Conservation (phyloP, 2,329 filamentous ascomycete species). For the Knoxdaviesia proteae region DNA sequence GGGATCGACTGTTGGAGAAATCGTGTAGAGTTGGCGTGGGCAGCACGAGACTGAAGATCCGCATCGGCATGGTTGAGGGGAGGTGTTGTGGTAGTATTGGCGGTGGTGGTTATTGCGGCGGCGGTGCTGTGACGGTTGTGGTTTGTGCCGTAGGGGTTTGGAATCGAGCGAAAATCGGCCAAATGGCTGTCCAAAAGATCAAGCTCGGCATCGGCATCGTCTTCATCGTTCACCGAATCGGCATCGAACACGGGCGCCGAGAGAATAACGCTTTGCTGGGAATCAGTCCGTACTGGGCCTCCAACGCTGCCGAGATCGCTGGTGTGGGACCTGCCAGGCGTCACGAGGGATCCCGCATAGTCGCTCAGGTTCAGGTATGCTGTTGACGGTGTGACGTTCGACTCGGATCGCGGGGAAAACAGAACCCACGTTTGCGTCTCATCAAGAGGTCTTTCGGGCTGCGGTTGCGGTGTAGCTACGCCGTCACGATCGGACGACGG, state of each 20-base stretch:
- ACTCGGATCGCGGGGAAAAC: slow-evolving; percentile 57
- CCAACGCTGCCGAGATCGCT: slow-evolving; percentile 64
- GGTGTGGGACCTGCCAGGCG: slow-evolving; percentile 48
- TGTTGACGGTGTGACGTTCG: slow-evolving; percentile 13
- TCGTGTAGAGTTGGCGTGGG: too few relatives aligned
- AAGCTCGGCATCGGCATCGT: slow-evolving; percentile 56
- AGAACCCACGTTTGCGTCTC: slow-evolving; percentile 90
- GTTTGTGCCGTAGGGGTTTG: slow-evolving; percentile 17
- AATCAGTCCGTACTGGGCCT: slow-evolving; percentile 1
- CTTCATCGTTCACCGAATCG: slow-evolving; percentile 9
- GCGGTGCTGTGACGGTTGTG: slow-evolving; percentile 21
- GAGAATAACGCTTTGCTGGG: slow-evolving; percentile 10
- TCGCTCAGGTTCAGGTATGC: slow-evolving; percentile 50
- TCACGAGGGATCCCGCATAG: slow-evolving; percentile 40
- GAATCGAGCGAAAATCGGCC: slow-evolving; percentile 58
- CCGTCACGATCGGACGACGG: background rate
- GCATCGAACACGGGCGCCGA: slow-evolving; percentile 10
- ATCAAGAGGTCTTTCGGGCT: slow-evolving; percentile 20
- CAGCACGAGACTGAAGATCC: too few relatives aligned
- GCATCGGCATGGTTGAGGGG: too few relatives aligned
- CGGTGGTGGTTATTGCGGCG: slow-evolving; percentile 7
- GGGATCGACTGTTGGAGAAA: slow-evolving; percentile 28
- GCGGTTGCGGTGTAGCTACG: slow-evolving; percentile 7
- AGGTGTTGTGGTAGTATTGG: too few relatives aligned
- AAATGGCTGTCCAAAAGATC: slow-evolving; percentile 88